phyloP scores from a whole-genome alignment of 306 rosid genomes.

The Prunus mira region DNA sequence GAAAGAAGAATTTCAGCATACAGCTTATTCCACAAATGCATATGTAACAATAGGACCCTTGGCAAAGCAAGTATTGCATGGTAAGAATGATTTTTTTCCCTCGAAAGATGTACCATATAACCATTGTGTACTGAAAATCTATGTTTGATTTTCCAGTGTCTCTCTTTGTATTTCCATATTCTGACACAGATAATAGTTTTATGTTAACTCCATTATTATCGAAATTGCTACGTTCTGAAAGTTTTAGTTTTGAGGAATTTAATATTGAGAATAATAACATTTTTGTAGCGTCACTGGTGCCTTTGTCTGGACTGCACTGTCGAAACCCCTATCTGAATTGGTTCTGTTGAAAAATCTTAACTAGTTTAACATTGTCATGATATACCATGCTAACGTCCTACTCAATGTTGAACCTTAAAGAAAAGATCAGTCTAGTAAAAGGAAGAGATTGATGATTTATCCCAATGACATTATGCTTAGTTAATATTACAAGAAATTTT shows the following conservation, averaged over 20 bases:
- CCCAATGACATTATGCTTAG: background rate
- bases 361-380: too few relatives aligned
- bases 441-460: background rate
- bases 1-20: constrained; percentile 98
- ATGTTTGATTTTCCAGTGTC: background rate
- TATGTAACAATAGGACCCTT: constrained; percentile 67
- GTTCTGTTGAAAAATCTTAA: background rate
- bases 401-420: background rate
- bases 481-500: background rate
- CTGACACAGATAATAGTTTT: background rate
- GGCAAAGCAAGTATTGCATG: constrained; percentile 72
- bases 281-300: background rate
- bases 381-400: background rate
- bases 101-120: background rate
- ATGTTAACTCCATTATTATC: too few relatives aligned
- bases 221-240: background rate
- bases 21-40: constrained; percentile 86
- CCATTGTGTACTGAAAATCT: background rate
- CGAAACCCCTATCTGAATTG: background rate
- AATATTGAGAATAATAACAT: background rate
- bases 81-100: constrained; percentile 22
- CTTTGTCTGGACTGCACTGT: background rate
- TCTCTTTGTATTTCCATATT: background rate
- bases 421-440: background rate
- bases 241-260: background rate